Evolutionary conservation across 1,139 yeast genomes (phyloP).

Genomic region (Kluyveromyces sp.): DNA sequence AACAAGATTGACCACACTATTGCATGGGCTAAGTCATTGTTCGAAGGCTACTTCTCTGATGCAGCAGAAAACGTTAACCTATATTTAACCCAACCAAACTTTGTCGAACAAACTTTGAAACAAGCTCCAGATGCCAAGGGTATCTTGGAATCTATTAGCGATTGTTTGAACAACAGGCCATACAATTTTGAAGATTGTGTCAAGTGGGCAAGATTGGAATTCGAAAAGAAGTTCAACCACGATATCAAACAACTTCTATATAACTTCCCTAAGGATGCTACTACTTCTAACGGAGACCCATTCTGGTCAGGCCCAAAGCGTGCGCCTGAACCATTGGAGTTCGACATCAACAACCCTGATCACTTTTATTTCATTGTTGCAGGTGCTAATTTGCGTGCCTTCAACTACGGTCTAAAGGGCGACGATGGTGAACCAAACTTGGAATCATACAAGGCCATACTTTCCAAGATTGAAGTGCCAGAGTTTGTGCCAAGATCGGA

Average conservation of each 20-base stretch:
- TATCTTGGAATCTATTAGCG: constrained; percentile 68
- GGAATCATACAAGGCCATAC: constrained; percentile 39
- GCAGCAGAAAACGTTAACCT: constrained; percentile 89
- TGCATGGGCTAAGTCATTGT: constrained; percentile 96
- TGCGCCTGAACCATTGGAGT: constrained; percentile 78
- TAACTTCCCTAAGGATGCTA: constrained; percentile 92
- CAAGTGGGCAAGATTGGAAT: constrained; percentile 88
- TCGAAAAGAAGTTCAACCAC: constrained; percentile 74
- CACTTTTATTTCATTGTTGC: constrained; percentile 80
- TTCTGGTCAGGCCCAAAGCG: constrained; percentile 99
- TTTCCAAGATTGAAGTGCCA: constrained; percentile 49
- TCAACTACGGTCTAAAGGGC: constrained; percentile 72
- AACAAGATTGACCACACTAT: constrained; percentile 97
- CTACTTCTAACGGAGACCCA: constrained; percentile 82
- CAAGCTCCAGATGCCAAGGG: constrained; percentile 90
- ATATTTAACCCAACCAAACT: constrained; percentile 86
- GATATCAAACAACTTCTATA: constrained; percentile 84
- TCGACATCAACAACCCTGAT: constrained; percentile 66
- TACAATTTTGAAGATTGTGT: constrained; percentile 88
- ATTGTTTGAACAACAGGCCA: constrained; percentile 73
- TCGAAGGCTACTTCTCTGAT: constrained; percentile 89
- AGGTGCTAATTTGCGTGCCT: constrained; percentile 89
- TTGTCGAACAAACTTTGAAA: constrained; percentile 81
- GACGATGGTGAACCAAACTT: constrained; percentile 44
- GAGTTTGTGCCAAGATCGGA: constrained; percentile 70